phyloP scores from a whole-genome alignment of 805 yeast genomes.

The Myxozyma kluyveri region DNA sequence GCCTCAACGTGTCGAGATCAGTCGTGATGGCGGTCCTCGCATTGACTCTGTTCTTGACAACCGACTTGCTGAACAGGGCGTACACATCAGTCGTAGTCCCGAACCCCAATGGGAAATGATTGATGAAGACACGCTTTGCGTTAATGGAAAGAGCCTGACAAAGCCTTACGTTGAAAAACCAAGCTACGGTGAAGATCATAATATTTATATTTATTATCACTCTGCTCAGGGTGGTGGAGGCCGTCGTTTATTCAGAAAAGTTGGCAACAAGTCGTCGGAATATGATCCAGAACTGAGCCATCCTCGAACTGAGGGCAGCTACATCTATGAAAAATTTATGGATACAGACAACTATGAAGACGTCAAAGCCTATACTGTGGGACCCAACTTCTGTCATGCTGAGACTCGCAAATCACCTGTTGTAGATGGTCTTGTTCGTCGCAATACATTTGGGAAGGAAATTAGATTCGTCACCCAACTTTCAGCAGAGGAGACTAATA shows the following conservation, averaged over 20 bases:
- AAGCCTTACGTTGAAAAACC: conserved; percentile 99
- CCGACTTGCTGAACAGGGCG: conserved; percentile 61
- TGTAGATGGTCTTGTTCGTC: conserved; percentile 96
- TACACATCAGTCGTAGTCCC: conserved; percentile 43
- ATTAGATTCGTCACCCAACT: conserved; percentile 84
- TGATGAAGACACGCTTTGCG: conserved; percentile 78
- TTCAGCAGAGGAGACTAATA: conserved; percentile 66
- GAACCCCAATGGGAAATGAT: conserved; percentile 70
- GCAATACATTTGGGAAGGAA: conserved; percentile 97
- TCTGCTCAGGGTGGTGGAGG: conserved; percentile 96
- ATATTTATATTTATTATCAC: conserved; percentile 88
- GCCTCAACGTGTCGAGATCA: conserved; percentile 81
- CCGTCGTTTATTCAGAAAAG: conserved; percentile 85
- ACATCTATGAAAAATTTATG: conserved; percentile 89
- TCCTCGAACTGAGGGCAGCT: conserved; percentile 89
- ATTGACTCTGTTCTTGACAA: conserved; percentile 65
- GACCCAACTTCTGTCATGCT: conserved; percentile 88
- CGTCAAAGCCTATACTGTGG: conserved; percentile 97
- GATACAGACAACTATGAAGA: conserved; percentile 98
- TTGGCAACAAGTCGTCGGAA: conserved; percentile 95
- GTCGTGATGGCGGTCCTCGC: conserved; percentile 95
- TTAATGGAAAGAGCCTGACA: conserved; percentile 62
- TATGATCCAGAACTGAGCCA: conserved; percentile 73
- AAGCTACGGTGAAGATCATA: conserved; percentile 98
- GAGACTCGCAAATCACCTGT: conserved; percentile 98